These are phyloP conservation scores for Catharanthus roseus DNA, from an alignment of 257 asterid species.

Conservation along the genomic window DNA sequence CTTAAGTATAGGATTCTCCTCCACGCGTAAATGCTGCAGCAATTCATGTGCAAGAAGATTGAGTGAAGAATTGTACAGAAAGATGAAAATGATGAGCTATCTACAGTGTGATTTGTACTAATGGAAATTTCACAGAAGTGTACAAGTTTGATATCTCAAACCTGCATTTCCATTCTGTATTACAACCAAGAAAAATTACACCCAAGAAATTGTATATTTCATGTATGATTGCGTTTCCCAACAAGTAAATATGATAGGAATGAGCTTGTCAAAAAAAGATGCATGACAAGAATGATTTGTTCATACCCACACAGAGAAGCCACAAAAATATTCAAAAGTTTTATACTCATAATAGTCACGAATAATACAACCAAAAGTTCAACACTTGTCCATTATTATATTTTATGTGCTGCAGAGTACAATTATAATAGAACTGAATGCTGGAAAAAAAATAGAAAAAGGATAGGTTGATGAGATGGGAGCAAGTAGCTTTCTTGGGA, in stretches of 20 bases:
- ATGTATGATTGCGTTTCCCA: background rate
- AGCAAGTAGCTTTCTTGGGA: background rate
- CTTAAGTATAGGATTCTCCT: conserved; percentile 97
- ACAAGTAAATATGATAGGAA: background rate
- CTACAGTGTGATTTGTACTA: background rate
- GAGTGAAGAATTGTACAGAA: background rate
- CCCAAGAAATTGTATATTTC: background rate
- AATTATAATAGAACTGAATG: background rate
- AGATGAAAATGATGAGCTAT: background rate
- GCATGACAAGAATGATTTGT: background rate
- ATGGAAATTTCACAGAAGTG: background rate
- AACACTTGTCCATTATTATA: background rate
- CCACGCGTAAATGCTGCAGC: conserved; percentile 93
- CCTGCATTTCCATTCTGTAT: background rate
- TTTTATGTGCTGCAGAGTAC: background rate
- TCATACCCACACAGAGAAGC: background rate
- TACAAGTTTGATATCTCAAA: background rate
- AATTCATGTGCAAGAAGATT: conserved; percentile 13
- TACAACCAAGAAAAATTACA: background rate
- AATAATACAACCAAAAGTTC: background rate
- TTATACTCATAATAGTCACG: background rate
- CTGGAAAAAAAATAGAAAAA: background rate
- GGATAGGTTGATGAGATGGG: background rate
- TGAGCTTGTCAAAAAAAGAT: background rate
- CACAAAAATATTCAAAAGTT: background rate